These are phyloP conservation scores for Talaromyces borbonicus DNA, from an alignment of 495 filamentous ascomycete species.

Conservation along the genomic window DNA sequence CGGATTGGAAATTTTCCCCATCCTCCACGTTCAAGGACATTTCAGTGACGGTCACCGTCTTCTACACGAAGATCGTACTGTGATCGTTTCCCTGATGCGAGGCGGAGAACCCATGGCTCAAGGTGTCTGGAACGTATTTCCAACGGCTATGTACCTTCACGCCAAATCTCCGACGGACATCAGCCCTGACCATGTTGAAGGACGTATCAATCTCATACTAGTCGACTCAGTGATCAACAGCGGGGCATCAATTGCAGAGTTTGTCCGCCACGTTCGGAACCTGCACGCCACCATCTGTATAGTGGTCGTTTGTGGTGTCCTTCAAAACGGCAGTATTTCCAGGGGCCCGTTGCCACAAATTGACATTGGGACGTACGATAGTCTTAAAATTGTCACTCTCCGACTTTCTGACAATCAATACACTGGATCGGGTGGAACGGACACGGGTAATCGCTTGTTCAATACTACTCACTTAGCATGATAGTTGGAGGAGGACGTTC, in stretches of 20 bases:
- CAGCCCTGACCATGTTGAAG: slow-evolving; percentile 29
- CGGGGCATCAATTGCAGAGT: slow-evolving; percentile 42
- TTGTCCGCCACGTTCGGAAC: slow-evolving; percentile 40
- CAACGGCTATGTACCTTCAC: slow-evolving; percentile 46
- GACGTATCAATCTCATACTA: slow-evolving; percentile 35
- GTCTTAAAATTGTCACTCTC: slow-evolving; percentile 39
- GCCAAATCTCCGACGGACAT: slow-evolving; percentile 39
- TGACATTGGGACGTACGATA: slow-evolving; percentile 14
- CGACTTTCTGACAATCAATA: slow-evolving; percentile 47
- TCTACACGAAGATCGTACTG: slow-evolving; percentile 36
- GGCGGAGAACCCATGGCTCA: slow-evolving; percentile 59
- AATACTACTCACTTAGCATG: slow-evolving; percentile 36
- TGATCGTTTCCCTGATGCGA: slow-evolving; percentile 56
- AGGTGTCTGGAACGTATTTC: slow-evolving; percentile 48
- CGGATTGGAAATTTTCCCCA: slow-evolving; percentile 42
- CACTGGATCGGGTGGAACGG: slow-evolving; percentile 40
- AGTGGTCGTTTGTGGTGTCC: slow-evolving; percentile 48
- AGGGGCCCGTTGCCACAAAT: slow-evolving; percentile 15
- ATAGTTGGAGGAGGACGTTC: neutral
- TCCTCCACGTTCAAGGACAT: slow-evolving; percentile 46
- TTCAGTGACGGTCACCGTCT: slow-evolving; percentile 42
- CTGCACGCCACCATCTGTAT: slow-evolving; percentile 36
- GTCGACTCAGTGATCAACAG: slow-evolving; percentile 57
- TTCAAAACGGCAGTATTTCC: slow-evolving; percentile 34
- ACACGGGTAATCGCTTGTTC: slow-evolving; percentile 53